Evolutionary conservation across 2,329 filamentous ascomycete species (phyloP), one percentile per base, ranked within the genome.

Genomic region (Byssoonygena ceratinophila): DNA sequence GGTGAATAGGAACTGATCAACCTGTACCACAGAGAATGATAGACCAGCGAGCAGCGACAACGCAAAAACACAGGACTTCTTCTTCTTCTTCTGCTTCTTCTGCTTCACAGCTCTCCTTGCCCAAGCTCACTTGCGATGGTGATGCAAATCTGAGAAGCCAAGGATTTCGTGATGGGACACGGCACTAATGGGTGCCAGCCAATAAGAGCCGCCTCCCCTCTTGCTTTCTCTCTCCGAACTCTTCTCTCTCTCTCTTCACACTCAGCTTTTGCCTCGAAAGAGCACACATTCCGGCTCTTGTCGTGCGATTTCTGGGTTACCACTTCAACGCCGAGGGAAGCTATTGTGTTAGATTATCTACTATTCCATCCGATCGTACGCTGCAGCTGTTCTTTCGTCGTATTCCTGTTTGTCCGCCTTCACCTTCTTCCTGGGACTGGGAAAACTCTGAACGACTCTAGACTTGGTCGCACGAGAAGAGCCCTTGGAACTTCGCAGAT

Each of bases 221-320:
- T 51, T 51, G 48, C 48, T 51, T 51, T 48, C 46, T 49, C 34
- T 40, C 23, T 12, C 36, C 46, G 34, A 40, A 49, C 44, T 37
- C 45, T 47, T 29, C 11, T 6, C 8, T 20, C 27, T 31, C 43
- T 31, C 25, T 20, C 14, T 45, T 40, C 45, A 18, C 39, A 43
- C 48, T 39, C 25, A 47, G 45, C 45, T 20, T 31, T 45, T 46
- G 25, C 11, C 12, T 14, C 25, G 4, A 25, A 25, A 48, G 14
- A 16, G 20, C 46, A 32, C 48, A 36, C 48, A 25, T 3, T 12
- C 3, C n/a, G 14, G 4, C 29, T 36, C 27, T 22, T 22, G n/a
- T 20, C 11, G 44, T 16, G 16, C 16, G 20, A 18, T n/a, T 34
- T 4, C 27, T 36, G 44, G 9, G 3, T 14, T 37, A 27, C 20